Evolutionary conservation across 192 early-diverging fungal genomes (phyloP), one percentile per base, ranked within the genome.

Genomic region (Coemansia pectinata): DNA sequence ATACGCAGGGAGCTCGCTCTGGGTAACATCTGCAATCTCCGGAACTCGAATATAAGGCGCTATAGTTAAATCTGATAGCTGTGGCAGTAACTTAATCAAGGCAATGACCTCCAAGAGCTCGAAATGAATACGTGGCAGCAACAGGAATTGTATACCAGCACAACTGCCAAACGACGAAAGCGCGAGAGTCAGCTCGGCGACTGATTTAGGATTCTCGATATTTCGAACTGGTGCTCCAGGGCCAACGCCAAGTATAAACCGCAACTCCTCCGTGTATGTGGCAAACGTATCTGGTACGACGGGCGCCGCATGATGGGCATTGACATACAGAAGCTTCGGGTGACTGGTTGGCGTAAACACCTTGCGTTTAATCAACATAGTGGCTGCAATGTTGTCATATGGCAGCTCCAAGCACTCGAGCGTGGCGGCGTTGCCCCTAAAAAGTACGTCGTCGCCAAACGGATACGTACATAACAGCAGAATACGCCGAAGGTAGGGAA

Each of bases 271-370:
- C 7, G 5, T 7, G 2, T 15, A 15, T 15, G 33, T 31, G 6
- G 31, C 31, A 38, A 59, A 53, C 12, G 0, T 11, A n/a, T 25
- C 52, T 4, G 25, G 52, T 17, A 17, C 29, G 27, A 21, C 11
- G 1, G 7, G 2, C 1, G 15, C 14, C 1, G 1, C 4, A n/a
- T 10, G 8, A 0, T 7, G 1, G 2, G 33, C 7, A 15, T 59
- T 38, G 33, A 59, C 57, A 17, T 31, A 59, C 15, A 8, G 2
- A 2, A 59, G 57, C 31, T 34, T 59, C 14, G 57, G 57, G 31
- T 59, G 57, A 17, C 57, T 59, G 4, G 57, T 59, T 2, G 57
- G 57, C 14, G 57, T 59, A 19, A 59, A 59, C 17, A 59, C 57
- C 8, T 17, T 59, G 57, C 17, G 7, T 31, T 10, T 15, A n/a